Evolutionary conservation across 163 green algal species (phyloP), one percentile per base, ranked within the genome.

Genomic region (Trebouxiophyceae sp.): DNA sequence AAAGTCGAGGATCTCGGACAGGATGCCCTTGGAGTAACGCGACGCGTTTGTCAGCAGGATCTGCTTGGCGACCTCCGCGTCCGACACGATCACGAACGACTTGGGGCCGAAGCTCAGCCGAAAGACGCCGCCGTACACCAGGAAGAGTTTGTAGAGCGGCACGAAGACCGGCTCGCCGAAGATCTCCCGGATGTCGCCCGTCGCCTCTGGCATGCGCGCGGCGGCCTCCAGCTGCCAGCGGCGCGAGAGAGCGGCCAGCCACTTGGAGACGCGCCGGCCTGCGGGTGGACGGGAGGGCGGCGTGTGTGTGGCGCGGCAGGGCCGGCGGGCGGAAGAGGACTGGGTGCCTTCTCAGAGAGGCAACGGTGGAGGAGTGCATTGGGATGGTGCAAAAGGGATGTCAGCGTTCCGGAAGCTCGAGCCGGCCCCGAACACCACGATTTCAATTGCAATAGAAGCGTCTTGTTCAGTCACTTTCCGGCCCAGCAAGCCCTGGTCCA

Each of bases 81-180:
- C 92, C 0, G 81, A 91, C 32, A 96, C 84, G 44, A 96, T 81
- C 5, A 96, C 81, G 67, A 96, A 96, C 54, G 67, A 81, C 76
- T 97, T 96, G 69, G 91, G 91, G 0, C 91, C 91, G 74, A 97
- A 96, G 39, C 75, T 83, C 4, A 97, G 81, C 12, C 81, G 71
- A 80, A 96, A 97, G 31, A 96, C 82, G 45, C 79, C 80, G 26
- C 60, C 60, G 46, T 66, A 66, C 20, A 31, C 46, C 26, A 46
- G 8, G 44, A 30, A 28, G 27, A 66, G 60, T 5, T 58, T 66
- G 76, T 86, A 95, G 33, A 98, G 81, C 33, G 91, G 89, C 19
- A 97, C 78, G 66, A 98, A 98, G 26, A 97, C 87, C 19, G 92
- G 92, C 81, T 97, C 79, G 0, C 84, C 91, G 33, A 97, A 79